Evolutionary conservation across 805 yeast species (phyloP).

Genomic region (Saccharomycopsis fermentans): DNA sequence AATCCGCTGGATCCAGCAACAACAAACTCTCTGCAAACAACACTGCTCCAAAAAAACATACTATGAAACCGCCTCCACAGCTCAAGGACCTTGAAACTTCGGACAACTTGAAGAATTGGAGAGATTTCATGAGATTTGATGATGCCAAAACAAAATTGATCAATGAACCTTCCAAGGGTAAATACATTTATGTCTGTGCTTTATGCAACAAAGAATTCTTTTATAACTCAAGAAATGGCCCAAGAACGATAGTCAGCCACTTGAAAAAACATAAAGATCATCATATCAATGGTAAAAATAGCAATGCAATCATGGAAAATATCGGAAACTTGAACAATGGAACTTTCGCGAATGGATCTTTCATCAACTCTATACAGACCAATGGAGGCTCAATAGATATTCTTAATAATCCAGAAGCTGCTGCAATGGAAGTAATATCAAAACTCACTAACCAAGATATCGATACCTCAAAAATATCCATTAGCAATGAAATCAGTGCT

Average conservation of each 20-base stretch:
- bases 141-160: slow-evolving; percentile 1
- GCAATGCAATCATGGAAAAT: neutral
- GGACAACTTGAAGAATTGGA: slow-evolving; percentile 14
- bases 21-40: neutral
- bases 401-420: slow-evolving; percentile 5
- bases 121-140: slow-evolving; percentile 12
- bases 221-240: slow-evolving; percentile 17
- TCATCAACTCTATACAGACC: neutral
- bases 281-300: neutral
- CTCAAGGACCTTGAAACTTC: neutral
- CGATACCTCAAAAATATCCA: neutral
- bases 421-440: slow-evolving; percentile 8
- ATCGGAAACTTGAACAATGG: neutral
- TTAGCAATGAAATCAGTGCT: neutral
- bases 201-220: slow-evolving; percentile 15
- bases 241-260: slow-evolving; percentile 16
- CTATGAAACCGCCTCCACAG: neutral
- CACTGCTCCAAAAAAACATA: neutral
- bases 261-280: slow-evolving; percentile 7
- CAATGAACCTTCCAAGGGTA: neutral
- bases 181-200: slow-evolving; percentile 15
- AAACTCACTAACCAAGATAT: neutral
- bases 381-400: neutral
- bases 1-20: neutral
- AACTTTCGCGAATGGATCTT: neutral